A percentile compares a stretch with the other conserved stretches of the same genome.
Conservation (phyloP, 1,139 yeast species). For the Pneumocystis jirovecii region DNA sequence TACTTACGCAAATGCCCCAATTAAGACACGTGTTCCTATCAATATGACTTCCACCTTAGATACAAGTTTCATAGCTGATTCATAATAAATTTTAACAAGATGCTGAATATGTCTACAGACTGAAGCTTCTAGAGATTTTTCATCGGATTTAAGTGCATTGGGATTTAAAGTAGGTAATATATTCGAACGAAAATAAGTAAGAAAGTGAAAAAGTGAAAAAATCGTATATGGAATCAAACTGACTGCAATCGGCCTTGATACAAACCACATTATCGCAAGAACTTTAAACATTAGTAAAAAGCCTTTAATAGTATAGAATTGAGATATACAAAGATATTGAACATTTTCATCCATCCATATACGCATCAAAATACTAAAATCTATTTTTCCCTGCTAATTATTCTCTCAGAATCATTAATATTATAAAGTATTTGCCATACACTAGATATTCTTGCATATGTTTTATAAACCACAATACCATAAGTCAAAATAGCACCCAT, state of each 20-base stretch:
- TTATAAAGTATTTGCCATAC: background rate
- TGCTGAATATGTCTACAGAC: conserved; percentile 4
- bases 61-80: conserved; percentile 10
- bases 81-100: conserved; percentile 10
- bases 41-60: conserved; percentile 9
- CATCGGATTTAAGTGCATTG: conserved; percentile 17
- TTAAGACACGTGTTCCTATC: conserved; percentile 3
- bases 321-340: conserved; percentile 34
- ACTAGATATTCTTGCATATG: conserved; percentile 15
- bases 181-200: conserved; percentile 50
- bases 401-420: background rate
- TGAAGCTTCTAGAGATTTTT: background rate
- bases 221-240: conserved; percentile 52
- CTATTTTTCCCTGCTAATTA: conserved; percentile 3
- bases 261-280: conserved; percentile 43
- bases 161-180: conserved; percentile 52
- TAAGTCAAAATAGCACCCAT: conserved; percentile 58
- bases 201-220: conserved; percentile 58
- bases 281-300: conserved; percentile 13
- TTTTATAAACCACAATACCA: conserved; percentile 59
- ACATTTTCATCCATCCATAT: conserved; percentile 47
- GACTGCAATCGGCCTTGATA: conserved; percentile 37
- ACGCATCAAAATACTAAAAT: conserved; percentile 24
- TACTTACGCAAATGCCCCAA: conserved; percentile 1
- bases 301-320: background rate